Evolutionary conservation across 129 eudicot species (phyloP), one percentile per base, ranked within the genome.

Genomic region (Escallonia herrerae): DNA sequence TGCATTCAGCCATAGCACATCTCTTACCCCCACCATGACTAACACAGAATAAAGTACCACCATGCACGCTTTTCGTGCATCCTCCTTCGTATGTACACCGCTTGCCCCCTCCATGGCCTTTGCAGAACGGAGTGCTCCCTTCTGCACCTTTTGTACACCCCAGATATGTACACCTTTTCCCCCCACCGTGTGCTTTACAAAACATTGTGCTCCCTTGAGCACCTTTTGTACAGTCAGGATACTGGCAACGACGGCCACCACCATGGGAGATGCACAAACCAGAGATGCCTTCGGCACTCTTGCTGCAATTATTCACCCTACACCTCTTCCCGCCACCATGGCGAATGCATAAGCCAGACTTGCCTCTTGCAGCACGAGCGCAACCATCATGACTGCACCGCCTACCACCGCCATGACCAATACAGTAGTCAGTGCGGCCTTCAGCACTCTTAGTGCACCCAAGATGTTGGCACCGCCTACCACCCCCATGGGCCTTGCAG

Each of bases 261-360:
- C 97, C 97, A 58, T 87, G 96, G 4, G 90, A 83, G 54, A 91
- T 91, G 72, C 97, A 91, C 4, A 84, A 81, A 33, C 97, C 83
- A 8, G 77, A 69, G 0, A 79, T 43, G 3, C 90, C 97, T 70
- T 91, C 97, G 0, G 97, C 97, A 13, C 97, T 91, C 57, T 71
- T 84, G 3, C 72, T 76, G 67, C 97, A 91, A 40, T 79, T 77
- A 13, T 85, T 95, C 22, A 70, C 60, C 58, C 58, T 79, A 60
- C 98, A 93, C 76, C 98, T 68, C 69, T 93, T 93, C 14, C 98
- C 96, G 3, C 97, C 97, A 4, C 97, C 97, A 55, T 91, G 97
- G 13, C 85, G 82, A 48, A 91, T 91, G 62, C 97, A 91, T 10
- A 87, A 70, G 40, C 96, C 97, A 5, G 97, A 87, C 63, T 85